Conservation (phyloP, 768 basidiomycete genomes). For the Tricholoma flavovirens region DNA sequence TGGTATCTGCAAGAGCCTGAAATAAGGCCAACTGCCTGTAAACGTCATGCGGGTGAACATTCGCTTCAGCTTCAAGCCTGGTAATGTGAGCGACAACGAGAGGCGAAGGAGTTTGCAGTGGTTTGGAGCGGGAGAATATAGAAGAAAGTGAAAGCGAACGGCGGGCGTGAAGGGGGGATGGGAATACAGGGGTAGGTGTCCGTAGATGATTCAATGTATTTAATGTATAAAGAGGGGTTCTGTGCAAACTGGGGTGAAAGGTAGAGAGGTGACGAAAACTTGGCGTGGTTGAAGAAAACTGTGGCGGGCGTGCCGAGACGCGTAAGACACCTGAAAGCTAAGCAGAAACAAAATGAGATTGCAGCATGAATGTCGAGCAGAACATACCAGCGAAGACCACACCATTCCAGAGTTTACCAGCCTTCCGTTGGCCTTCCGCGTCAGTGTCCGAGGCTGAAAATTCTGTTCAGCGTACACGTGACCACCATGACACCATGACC, state of each 20-base stretch:
- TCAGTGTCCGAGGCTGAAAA: background rate
- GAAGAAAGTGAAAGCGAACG: slow-evolving; percentile 36
- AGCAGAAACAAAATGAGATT: slow-evolving; percentile 8
- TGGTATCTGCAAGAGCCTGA: slow-evolving; percentile 59
- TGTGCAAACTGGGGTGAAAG: slow-evolving; percentile 6
- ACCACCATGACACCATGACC: background rate
- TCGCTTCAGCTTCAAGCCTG: slow-evolving; percentile 72
- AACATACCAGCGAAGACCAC: slow-evolving; percentile 3
- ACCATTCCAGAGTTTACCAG: slow-evolving; percentile 3
- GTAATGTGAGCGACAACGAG: slow-evolving; percentile 64
- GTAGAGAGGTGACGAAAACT: slow-evolving; percentile 3
- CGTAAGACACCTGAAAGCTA: slow-evolving; percentile 36
- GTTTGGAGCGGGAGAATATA: slow-evolving; percentile 43
- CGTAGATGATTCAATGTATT: slow-evolving; percentile 7
- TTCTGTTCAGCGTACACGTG: slow-evolving; percentile 13
- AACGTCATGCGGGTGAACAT: slow-evolving; percentile 65
- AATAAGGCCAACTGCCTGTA: slow-evolving; percentile 65
- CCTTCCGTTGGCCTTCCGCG: too few relatives aligned
- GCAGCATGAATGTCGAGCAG: background rate
- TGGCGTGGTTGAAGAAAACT: slow-evolving; percentile 1
- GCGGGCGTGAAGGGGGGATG: slow-evolving; percentile 17
- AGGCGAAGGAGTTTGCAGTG: slow-evolving; percentile 48
- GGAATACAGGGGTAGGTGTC: slow-evolving; percentile 9
- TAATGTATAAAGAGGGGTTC: slow-evolving; percentile 9
- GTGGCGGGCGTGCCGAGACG: slow-evolving; percentile 17